Evolutionary conservation across 1,139 yeast genomes (phyloP), one percentile per base, ranked within the genome.

Genomic region (Saccharomyces hybrid): DNA sequence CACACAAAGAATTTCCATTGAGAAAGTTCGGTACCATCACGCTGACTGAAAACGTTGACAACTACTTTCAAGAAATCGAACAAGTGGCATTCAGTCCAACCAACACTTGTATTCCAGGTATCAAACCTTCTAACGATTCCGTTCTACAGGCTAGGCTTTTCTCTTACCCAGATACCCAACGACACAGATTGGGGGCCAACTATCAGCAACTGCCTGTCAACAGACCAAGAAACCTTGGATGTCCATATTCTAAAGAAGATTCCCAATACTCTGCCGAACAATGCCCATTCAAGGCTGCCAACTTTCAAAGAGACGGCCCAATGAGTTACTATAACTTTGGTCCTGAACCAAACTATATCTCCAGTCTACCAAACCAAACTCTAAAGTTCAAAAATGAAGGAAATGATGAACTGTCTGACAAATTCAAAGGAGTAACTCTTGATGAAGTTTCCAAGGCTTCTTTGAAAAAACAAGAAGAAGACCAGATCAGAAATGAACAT

Each of bases 51-150:
- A 79, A 79, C 66, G 82, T 82, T 41, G 72, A 71, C 58, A 80
- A 80, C 67, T 80, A 77, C 66, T 78, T 77, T 62, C 81, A 80
- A 26, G 82, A 80, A 65, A 75, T 79, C 55, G 84, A 80, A 63
- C 84, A 80, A 64, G 74, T 77, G 56, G 84, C 84, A 3, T 65
- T 87, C 74, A 78, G 90, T 50, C 96, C 96, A 58, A 80, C 90
- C 47, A 89, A 88, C 73, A 81, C 90, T 42, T 61, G 64, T 38
- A 88, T 88, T 56, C 95, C 95, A 55, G 88, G 86, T 64, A 82
- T 85, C 79, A 89, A 86, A 72, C 81, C 96, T 52, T 83, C 90
- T 51, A 90, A 90, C 63, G 96, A 88, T 70, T 95, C 95, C 51
- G 95, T 88, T 51, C 77, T 88, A 71, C 96, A 88, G 75, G 82